Evolutionary conservation across 768 basidiomycete species (phyloP).

Genomic region (Leccinum rimulosum): DNA sequence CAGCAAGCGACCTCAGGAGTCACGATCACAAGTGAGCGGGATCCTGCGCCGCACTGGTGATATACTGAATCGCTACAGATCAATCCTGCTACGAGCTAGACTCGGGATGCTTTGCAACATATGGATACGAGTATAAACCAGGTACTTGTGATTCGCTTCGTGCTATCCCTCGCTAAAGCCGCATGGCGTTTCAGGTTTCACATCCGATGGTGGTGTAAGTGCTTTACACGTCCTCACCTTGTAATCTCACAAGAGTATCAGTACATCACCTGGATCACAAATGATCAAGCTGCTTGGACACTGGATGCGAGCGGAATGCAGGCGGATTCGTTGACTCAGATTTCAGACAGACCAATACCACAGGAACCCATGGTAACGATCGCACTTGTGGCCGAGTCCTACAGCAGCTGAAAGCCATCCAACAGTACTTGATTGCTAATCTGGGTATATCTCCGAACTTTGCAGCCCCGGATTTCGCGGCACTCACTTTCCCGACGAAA

Average conservation of each 20-base stretch:
- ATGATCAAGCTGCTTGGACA: slow-evolving; percentile 65
- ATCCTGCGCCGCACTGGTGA: neutral
- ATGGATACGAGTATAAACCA: slow-evolving; percentile 81
- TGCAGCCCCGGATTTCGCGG: slow-evolving; percentile 64
- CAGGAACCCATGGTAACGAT: slow-evolving; percentile 76
- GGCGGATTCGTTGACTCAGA: slow-evolving; percentile 54
- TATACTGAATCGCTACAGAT: slow-evolving; percentile 38
- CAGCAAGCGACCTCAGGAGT: slow-evolving; percentile 84
- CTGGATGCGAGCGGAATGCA: slow-evolving; percentile 60
- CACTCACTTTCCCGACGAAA: slow-evolving; percentile 66
- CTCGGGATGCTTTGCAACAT: slow-evolving; percentile 58
- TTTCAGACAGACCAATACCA: slow-evolving; percentile 66
- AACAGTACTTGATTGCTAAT: slow-evolving; percentile 80
- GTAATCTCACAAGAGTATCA: slow-evolving; percentile 24
- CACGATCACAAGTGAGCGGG: slow-evolving; percentile 49
- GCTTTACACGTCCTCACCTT: neutral
- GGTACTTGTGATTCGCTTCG: slow-evolving; percentile 35
- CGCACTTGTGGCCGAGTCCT: neutral
- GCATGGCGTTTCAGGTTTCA: slow-evolving; percentile 18
- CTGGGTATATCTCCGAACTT: slow-evolving; percentile 86
- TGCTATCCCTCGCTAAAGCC: neutral
- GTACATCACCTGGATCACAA: slow-evolving; percentile 81
- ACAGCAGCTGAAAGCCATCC: neutral
- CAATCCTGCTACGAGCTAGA: slow-evolving; percentile 61
- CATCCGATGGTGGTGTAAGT: slow-evolving; percentile 48